Evolutionary conservation across 2,329 filamentous ascomycete genomes (phyloP).

Genomic region (Tothia fuscella): DNA sequence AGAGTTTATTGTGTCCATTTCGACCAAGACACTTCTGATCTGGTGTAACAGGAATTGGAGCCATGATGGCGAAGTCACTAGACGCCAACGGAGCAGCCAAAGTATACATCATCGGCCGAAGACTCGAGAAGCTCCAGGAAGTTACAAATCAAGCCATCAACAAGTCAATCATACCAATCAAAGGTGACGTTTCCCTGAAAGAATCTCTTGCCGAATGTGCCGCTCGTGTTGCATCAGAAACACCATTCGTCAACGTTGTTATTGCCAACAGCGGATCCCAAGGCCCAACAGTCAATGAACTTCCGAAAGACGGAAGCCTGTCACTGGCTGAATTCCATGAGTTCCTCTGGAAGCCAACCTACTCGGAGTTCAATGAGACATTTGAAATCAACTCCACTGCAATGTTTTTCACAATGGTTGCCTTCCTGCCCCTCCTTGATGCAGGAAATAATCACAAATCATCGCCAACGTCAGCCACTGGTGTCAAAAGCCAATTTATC

Average conservation of each 20-base stretch:
- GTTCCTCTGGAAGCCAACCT: background rate
- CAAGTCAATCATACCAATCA: slow-evolving; percentile 26
- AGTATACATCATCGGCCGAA: slow-evolving; percentile 34
- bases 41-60: slow-evolving; percentile 22
- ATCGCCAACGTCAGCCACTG: slow-evolving; percentile 15
- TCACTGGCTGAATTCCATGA: slow-evolving; percentile 3
- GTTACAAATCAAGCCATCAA: slow-evolving; percentile 20
- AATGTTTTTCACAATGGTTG: slow-evolving; percentile 28
- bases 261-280: slow-evolving; percentile 40
- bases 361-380: slow-evolving; percentile 1
- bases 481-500: slow-evolving; percentile 10
- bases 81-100: slow-evolving; percentile 28
- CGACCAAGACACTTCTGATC: background rate
- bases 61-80: slow-evolving; percentile 29
- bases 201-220: slow-evolving; percentile 30
- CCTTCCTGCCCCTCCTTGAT: slow-evolving; percentile 30
- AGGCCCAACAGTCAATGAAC: slow-evolving; percentile 23
- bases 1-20: background rate
- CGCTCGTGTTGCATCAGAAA: slow-evolving; percentile 28
- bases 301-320: background rate
- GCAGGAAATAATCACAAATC: slow-evolving; percentile 26
- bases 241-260: slow-evolving; percentile 38
- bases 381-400: slow-evolving; percentile 23
- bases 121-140: slow-evolving; percentile 28
- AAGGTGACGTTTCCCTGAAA: slow-evolving; percentile 32